Conservation (phyloP, 2,329 filamentous ascomycete genomes). For the Botrytis elliptica region DNA sequence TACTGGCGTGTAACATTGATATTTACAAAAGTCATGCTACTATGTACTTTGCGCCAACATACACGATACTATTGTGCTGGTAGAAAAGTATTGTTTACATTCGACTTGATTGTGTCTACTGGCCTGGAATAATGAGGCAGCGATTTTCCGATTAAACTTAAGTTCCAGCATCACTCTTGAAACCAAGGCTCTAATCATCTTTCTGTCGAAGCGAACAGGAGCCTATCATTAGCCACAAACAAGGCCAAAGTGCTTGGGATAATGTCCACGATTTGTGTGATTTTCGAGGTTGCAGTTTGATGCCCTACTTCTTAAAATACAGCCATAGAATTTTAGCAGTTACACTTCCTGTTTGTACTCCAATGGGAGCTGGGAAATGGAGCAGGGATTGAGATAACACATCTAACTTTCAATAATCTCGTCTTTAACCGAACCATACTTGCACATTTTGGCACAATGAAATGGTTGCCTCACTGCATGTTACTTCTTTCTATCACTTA, state of each 20-base stretch:
- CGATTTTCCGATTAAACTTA: background rate
- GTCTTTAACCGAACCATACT: background rate
- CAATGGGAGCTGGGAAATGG: background rate
- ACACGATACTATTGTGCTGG: background rate
- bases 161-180: background rate
- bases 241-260: background rate
- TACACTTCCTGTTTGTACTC: background rate
- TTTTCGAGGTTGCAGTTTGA: background rate
- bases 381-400: background rate
- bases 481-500: background rate
- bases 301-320: background rate
- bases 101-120: background rate
- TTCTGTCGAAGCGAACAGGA: background rate
- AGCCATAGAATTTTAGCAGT: background rate
- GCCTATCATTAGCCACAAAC: background rate
- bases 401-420: background rate
- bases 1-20: background rate
- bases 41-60: background rate
- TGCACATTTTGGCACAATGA: background rate
- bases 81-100: background rate
- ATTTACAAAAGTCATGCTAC: background rate
- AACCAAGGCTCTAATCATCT: background rate
- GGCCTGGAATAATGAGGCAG: background rate
- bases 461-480: slow-evolving; percentile 9
- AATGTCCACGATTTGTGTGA: background rate